Evolutionary conservation across 306 rosid genomes (phyloP).

Genomic region (Cucumis hystrix): DNA sequence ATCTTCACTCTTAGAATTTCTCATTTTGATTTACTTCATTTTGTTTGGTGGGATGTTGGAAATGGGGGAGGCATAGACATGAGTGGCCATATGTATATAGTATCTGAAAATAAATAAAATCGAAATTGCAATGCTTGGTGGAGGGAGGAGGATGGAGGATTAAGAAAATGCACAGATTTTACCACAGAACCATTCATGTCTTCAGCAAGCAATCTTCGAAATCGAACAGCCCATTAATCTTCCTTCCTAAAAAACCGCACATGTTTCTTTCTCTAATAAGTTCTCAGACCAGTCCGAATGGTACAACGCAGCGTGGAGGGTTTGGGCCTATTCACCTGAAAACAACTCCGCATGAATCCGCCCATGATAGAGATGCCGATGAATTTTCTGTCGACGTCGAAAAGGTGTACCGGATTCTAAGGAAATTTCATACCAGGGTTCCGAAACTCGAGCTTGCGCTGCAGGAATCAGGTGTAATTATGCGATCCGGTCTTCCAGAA

Average conservation of each 20-base stretch:
- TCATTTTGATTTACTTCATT: too few relatives aligned
- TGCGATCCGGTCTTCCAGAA: conserved; percentile 57
- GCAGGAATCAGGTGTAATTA: conserved; percentile 52
- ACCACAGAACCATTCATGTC: conserved; percentile 9
- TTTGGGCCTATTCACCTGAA: conserved; percentile 32
- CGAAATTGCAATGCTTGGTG: not conserved
- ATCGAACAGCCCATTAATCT: conserved; percentile 4
- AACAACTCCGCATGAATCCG: not conserved
- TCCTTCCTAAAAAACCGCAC: conserved; percentile 6
- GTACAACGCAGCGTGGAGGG: not conserved
- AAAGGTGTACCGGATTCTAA: conserved; percentile 48
- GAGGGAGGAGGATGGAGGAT: not conserved
- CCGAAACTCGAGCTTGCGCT: conserved; percentile 69
- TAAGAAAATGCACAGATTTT: conserved; percentile 20
- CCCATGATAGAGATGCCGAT: conserved; percentile 18
- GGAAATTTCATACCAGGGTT: conserved; percentile 64
- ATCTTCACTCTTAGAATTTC: too few relatives aligned
- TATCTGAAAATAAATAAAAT: too few relatives aligned
- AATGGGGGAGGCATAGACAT: too few relatives aligned
- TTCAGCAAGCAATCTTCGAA: conserved; percentile 1
- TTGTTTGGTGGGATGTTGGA: too few relatives aligned
- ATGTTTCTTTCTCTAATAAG: conserved; percentile 1
- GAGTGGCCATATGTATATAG: too few relatives aligned
- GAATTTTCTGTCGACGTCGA: conserved; percentile 64
- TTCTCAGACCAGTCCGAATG: not conserved